phyloP scores from a whole-genome alignment of 352 stramenopile genomes.

The Pythium myriotylum region DNA sequence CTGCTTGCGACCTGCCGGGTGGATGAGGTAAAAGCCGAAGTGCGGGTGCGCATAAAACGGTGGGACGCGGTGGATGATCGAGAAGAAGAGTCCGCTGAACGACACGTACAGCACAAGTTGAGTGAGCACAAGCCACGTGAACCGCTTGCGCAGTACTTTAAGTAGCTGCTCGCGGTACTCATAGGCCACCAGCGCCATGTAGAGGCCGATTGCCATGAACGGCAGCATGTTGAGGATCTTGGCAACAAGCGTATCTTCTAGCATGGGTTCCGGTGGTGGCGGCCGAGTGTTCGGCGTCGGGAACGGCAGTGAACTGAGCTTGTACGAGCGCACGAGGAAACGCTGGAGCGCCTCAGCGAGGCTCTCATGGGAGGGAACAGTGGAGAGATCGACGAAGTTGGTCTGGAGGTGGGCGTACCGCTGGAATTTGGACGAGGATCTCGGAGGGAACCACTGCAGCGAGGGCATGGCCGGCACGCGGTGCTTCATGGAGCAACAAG shows the following conservation, averaged over 20 bases:
- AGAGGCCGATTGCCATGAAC: constrained; percentile 36
- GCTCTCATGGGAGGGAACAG: not conserved
- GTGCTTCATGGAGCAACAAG: constrained; percentile 34
- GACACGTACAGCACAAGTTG: constrained; percentile 56
- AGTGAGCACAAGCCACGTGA: constrained; percentile 62
- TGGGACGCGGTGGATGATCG: constrained; percentile 53
- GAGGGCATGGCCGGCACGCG: constrained; percentile 46
- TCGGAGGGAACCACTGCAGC: constrained; percentile 56
- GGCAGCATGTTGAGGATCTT: constrained; percentile 43
- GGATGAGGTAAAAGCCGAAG: constrained; percentile 60
- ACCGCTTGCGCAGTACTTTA: constrained; percentile 36
- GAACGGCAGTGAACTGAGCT: constrained; percentile 4
- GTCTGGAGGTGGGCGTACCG: constrained; percentile 53
- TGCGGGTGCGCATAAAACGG: constrained; percentile 58
- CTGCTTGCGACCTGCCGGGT: constrained; percentile 63
- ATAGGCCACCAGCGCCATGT: constrained; percentile 37
- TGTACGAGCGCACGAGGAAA: constrained; percentile 9
- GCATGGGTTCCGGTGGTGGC: not conserved
- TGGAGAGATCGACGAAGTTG: constrained; percentile 60
- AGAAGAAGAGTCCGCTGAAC: constrained; percentile 63
- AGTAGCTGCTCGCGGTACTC: constrained; percentile 47
- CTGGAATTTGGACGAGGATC: constrained; percentile 48
- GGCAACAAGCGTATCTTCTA: constrained; percentile 13
- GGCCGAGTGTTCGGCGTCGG: not conserved
- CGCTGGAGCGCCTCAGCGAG: constrained; percentile 1